phyloP scores from a whole-genome alignment of 371 early-diverging fungal genomes.

The Syncephalastrum contaminatum region DNA sequence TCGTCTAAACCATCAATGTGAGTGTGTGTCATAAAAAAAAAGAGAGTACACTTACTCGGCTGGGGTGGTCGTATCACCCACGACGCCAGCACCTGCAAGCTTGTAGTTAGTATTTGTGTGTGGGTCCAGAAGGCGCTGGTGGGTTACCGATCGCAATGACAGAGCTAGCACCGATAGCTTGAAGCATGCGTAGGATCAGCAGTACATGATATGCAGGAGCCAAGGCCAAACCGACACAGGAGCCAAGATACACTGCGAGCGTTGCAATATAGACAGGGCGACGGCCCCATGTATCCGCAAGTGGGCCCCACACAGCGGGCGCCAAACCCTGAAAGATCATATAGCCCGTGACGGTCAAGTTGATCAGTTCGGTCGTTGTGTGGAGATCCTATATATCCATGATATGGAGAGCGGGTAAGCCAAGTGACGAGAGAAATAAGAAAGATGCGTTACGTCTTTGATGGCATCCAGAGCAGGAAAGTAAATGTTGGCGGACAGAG shows the following conservation, averaged over 20 bases:
- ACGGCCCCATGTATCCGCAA: conserved; percentile 55
- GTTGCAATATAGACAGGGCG: conserved; percentile 54
- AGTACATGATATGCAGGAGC: conserved; percentile 43
- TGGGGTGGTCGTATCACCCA: conserved; percentile 49
- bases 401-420: no score
- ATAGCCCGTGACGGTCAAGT: conserved; percentile 18
- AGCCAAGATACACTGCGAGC: conserved; percentile 47
- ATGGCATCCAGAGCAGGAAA: conserved; percentile 21
- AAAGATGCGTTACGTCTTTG: conserved; percentile 13
- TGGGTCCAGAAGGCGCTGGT: not conserved
- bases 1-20: conserved; percentile 22
- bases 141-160: conserved; percentile 51
- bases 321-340: conserved; percentile 21
- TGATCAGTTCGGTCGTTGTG: conserved; percentile 13
- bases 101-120: not conserved
- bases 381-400: conserved; percentile 10
- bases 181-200: conserved; percentile 54
- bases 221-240: conserved; percentile 53
- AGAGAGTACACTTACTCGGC: conserved; percentile 29
- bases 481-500: conserved; percentile 21
- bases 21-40: not conserved
- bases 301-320: conserved; percentile 51
- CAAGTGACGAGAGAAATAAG: no score
- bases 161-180: conserved; percentile 56
- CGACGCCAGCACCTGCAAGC: conserved; percentile 12